Base-by-base conservation (phyloP, 768 basidiomycete species). In the Mycena metata region DNA sequence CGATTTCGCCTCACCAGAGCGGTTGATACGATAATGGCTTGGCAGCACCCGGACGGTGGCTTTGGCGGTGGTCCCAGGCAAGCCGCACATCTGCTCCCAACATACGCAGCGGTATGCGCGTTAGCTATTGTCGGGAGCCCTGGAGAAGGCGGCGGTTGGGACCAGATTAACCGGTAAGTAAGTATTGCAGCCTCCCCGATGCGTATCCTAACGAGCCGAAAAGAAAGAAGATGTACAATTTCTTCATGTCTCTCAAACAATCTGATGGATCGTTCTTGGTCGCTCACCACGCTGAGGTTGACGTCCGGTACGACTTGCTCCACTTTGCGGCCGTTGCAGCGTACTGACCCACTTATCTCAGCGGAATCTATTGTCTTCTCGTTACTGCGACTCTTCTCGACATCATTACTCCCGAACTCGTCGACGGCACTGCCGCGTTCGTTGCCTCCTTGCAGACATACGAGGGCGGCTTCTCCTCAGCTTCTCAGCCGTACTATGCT, bases 361-460 rank as follows among this genome's bases (percentile, higher is more conserved):
- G 96, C n/a, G 98, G 96, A 0, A 91, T 93, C 35, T 99, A 99
- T 76, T 98, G 97, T 76, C 88, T 98, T 1, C 86, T 99, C 15
- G 90, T 90, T 2, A 88, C 90, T 3, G 95, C 96, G 0, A 88
- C 90, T 2, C 83, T 99, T 24, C 86, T 98, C 47, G 89, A 98
- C 72, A 79, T 99, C 19, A 80, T 98, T 51, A 98, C 97, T 0
- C 95, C 96, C 0, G 95, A 94, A 64, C 90, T 99, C 45, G 84
- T 96, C 5, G 80, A 83, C 30, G 90, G 91, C 7, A 92, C 91
- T 0, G 86, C 93, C 1, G 87, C 83, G 9, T 99, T 96, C 82
- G 83, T 99, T 60, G 89, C 90, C 0, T 91, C 91, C 5, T 98
- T 95, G 76, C 98, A 99, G 78, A 99, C 96, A 0, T 99, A 97